phyloP scores from a whole-genome alignment of 495 filamentous ascomycete genomes.

The Tuber melanosporum region DNA sequence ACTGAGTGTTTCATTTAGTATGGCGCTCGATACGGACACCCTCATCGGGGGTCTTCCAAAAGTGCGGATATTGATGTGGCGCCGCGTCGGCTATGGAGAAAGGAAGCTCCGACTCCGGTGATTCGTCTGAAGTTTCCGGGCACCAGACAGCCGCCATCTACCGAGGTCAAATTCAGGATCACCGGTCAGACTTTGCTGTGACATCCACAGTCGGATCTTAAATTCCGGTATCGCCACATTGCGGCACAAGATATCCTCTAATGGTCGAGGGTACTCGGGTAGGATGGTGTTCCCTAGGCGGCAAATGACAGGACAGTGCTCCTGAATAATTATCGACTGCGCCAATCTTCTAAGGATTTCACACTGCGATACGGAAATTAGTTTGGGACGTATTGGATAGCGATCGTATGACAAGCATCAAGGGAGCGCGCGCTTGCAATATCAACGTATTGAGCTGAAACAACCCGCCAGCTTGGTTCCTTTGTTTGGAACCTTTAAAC shows the following conservation, averaged over 20 bases:
- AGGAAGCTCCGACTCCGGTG: background rate
- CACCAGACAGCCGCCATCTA: background rate
- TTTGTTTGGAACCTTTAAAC: background rate
- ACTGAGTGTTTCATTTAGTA: background rate
- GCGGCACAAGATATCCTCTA: background rate
- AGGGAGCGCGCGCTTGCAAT: background rate
- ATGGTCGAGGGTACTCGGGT: background rate
- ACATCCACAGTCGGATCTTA: background rate
- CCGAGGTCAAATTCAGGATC: background rate
- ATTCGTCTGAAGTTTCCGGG: background rate
- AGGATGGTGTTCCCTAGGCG: background rate
- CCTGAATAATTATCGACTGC: background rate
- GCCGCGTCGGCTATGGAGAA: background rate
- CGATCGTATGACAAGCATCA: background rate
- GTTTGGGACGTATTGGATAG: background rate
- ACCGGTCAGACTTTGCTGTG: background rate
- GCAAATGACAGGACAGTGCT: background rate
- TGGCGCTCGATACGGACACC: background rate
- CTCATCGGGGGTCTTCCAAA: background rate
- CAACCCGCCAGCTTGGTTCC: background rate
- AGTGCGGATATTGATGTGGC: background rate
- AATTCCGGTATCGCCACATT: background rate
- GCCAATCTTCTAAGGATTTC: background rate
- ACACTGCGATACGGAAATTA: background rate
- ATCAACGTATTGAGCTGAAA: background rate